These are phyloP conservation scores for Alliaria petiolata DNA, from an alignment of 345 rosid genomes.

Conservation along the genomic window DNA sequence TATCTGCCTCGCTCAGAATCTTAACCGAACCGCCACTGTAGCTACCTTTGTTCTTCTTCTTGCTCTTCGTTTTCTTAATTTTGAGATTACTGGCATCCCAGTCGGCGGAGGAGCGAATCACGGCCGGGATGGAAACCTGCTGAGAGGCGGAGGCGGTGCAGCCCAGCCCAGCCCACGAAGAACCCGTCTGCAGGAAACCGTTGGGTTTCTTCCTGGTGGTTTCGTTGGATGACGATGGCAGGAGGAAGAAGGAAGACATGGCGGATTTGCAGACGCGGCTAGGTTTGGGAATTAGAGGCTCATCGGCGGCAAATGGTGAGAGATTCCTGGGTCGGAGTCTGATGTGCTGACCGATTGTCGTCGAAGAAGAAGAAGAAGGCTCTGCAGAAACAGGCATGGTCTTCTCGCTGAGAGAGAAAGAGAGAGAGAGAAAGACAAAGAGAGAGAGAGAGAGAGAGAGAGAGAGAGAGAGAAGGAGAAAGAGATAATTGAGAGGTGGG, in stretches of 20 bases:
- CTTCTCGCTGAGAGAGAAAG: neutral
- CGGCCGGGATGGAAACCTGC: conserved; percentile 81
- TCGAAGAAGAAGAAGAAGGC: conserved; percentile 38
- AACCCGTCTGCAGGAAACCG: conserved; percentile 30
- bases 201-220: conserved; percentile 47
- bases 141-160: conserved; percentile 70
- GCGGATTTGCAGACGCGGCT: conserved; percentile 41
- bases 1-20: conserved; percentile 21
- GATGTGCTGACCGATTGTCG: conserved; percentile 45
- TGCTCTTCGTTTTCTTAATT: conserved; percentile 37
- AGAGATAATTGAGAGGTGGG: conserved; percentile 17
- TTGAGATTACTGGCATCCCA: conserved; percentile 60
- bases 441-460: neutral
- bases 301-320: conserved; percentile 33
- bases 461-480: neutral
- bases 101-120: conserved; percentile 73
- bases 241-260: conserved; percentile 38
- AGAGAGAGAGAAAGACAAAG: no score
- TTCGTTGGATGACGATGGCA: conserved; percentile 34
- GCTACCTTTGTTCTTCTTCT: conserved; percentile 28
- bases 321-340: conserved; percentile 46
- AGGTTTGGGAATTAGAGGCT: conserved; percentile 36
- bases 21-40: conserved; percentile 20
- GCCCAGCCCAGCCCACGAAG: conserved; percentile 74
- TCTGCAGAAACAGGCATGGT: conserved; percentile 54